Evolutionary conservation across 2,329 filamentous ascomycete species (phyloP).

Genomic region (Hypoxylon sp.): DNA sequence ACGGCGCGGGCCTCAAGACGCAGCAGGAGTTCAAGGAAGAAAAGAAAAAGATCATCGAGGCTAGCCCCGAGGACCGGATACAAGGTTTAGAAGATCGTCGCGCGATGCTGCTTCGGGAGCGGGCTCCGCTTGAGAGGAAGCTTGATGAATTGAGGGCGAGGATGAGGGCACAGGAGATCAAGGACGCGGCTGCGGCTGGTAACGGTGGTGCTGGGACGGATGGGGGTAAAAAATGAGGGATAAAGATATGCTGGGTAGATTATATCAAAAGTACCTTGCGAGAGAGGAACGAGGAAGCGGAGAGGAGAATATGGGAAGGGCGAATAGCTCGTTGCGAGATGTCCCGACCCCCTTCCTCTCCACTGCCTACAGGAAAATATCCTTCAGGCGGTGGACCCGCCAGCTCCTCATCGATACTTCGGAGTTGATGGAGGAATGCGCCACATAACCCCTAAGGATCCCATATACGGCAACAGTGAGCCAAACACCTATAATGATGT

Average conservation of each 20-base stretch:
- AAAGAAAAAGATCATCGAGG: conserved; percentile 57
- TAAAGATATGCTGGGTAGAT: neutral
- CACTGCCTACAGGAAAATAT: neutral
- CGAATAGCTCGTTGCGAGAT: neutral
- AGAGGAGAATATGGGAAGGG: neutral
- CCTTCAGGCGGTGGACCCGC: neutral
- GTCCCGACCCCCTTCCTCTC: neutral
- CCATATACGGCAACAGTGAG: neutral
- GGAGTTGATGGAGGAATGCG: too few relatives aligned
- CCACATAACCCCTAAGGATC: neutral
- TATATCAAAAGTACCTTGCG: neutral
- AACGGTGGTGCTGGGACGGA: neutral
- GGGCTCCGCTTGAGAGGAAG: conserved; percentile 60
- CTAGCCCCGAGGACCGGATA: conserved; percentile 62
- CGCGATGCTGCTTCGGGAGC: conserved; percentile 58
- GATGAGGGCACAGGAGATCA: conserved; percentile 57
- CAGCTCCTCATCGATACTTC: neutral
- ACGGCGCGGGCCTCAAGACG: conserved; percentile 66
- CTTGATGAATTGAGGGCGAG: conserved; percentile 59
- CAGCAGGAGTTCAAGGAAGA: conserved; percentile 61
- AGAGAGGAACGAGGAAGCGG: neutral
- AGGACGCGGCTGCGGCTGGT: conserved; percentile 26
- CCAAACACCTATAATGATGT: neutral
- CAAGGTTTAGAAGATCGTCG: conserved; percentile 61
- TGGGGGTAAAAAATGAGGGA: conserved; percentile 3